Evolutionary conservation across 108 stramenopile genomes (phyloP), one percentile per base, ranked within the genome.

Genomic region (Fistulifera solaris): DNA sequence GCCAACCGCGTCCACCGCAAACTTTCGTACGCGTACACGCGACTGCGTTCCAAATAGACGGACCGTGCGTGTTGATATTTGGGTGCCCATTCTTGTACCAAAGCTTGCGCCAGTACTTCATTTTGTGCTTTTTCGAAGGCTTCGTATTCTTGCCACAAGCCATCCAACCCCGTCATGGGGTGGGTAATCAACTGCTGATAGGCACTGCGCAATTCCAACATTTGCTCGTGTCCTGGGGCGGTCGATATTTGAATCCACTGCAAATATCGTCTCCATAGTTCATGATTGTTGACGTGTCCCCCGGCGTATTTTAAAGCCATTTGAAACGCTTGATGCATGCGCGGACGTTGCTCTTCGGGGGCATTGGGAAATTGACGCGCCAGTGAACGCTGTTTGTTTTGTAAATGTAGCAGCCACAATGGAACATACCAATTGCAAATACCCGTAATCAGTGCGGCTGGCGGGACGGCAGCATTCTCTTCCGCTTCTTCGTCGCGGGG

Each of bases 91-190:
- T 91, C 89, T 0, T 65, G 75, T 43, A 81, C 58, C 57, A 91
- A 62, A 21, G 86, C 83, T 40, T 57, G 65, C n/a, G 81, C 89
- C 57, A 91, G 52, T 0, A 69, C 61, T 52, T 91, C 89, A 40
- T 68, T 77, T 58, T 87, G 89, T n/a, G 63, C 48, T 21, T 76
- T 59, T 64, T 91, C 89, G 57, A 84, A 91, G 23, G 62, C 53
- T 54, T 91, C 89, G 61, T 91, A 91, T 54, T 91, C 89, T 58
- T 83, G 77, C 89, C 89, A 91, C 13, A 83, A 62, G 40, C 75
- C 71, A 74, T 91, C 89, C 52, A 91, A 59, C 6, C 85, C 85
- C 10, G 73, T 69, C 89, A 91, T 91, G 40, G 89, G 89, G 71
- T 80, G 74, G 15, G 68, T 68, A 12, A 87, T 70, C 15, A 83